Evolutionary conservation across 257 asterid genomes (phyloP).

Genomic region (Solanum sparsipilum): DNA sequence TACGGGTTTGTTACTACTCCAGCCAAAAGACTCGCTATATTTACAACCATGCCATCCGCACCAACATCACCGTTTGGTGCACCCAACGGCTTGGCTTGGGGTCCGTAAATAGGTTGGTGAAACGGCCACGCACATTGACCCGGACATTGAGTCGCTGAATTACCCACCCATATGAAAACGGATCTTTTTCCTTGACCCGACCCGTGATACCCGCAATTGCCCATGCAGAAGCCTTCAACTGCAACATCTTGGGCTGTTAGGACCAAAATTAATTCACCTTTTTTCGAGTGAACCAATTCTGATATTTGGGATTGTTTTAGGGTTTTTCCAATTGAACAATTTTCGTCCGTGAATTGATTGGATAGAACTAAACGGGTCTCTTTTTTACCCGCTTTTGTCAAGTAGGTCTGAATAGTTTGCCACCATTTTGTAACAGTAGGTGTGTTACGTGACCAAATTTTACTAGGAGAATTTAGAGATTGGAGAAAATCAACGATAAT

Average conservation of each 20-base stretch:
- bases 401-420: constrained; percentile 48
- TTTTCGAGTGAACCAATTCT: constrained; percentile 31
- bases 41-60: constrained; percentile 47
- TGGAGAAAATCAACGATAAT: constrained; percentile 52
- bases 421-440: constrained; percentile 68
- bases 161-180: constrained; percentile 64
- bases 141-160: constrained; percentile 49
- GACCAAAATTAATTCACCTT: constrained; percentile 42
- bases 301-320: constrained; percentile 33
- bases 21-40: constrained; percentile 42
- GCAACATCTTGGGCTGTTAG: constrained; percentile 43
- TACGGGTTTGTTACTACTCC: constrained; percentile 66
- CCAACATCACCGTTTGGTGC: constrained; percentile 71
- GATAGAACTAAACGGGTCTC: constrained; percentile 25
- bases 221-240: constrained; percentile 48
- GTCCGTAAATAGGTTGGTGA: constrained; percentile 70
- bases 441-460: neutral
- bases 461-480: constrained; percentile 30
- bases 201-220: constrained; percentile 59
- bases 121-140: constrained; percentile 76
- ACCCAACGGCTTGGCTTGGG: constrained; percentile 46
- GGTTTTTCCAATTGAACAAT: constrained; percentile 42
- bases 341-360: constrained; percentile 28
- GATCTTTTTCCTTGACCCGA: constrained; percentile 26
- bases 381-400: constrained; percentile 36